These are phyloP conservation scores for Mucor ambiguus DNA, from an alignment of 371 early-diverging fungal genomes.

Conservation along the genomic window DNA sequence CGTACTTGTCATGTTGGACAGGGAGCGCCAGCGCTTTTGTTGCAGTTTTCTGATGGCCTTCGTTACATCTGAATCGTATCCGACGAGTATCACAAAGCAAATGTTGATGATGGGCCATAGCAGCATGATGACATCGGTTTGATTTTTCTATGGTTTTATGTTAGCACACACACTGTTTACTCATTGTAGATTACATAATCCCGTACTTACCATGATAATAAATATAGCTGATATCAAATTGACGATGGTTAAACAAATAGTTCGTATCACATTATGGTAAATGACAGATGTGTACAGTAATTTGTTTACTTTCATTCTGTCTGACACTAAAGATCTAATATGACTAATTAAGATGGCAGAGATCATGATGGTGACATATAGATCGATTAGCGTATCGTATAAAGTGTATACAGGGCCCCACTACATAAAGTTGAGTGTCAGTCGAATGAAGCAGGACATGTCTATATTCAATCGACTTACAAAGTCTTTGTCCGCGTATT, in stretches of 20 bases:
- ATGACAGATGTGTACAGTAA: constrained; percentile 39
- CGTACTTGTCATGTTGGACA: constrained; percentile 14
- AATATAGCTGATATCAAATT: constrained; percentile 40
- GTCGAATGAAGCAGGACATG: not conserved
- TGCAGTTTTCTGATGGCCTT: constrained; percentile 29
- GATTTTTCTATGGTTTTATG: constrained; percentile 10
- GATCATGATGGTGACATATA: constrained; percentile 43
- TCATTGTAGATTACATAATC: not conserved
- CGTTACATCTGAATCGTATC: constrained; percentile 48
- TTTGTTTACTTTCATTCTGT: constrained; percentile 26
- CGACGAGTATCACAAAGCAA: constrained; percentile 37
- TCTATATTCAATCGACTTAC: constrained; percentile 24
- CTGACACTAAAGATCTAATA: constrained; percentile 29
- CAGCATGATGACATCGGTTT: constrained; percentile 26
- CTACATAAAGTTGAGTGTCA: constrained; percentile 9
- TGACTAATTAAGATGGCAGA: constrained; percentile 33
- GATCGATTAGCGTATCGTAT: constrained; percentile 40
- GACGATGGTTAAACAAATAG: constrained; percentile 33
- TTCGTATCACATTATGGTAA: constrained; percentile 37
- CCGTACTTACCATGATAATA: constrained; percentile 33
- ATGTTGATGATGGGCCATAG: constrained; percentile 46
- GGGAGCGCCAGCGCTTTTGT: constrained; percentile 14
- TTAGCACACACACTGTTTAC: not conserved
- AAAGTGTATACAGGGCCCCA: constrained; percentile 53
- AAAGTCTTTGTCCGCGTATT: constrained; percentile 32